Base-by-base conservation (phyloP, 2,329 filamentous ascomycete genomes). In the Coccinonectria pachysandricola region DNA sequence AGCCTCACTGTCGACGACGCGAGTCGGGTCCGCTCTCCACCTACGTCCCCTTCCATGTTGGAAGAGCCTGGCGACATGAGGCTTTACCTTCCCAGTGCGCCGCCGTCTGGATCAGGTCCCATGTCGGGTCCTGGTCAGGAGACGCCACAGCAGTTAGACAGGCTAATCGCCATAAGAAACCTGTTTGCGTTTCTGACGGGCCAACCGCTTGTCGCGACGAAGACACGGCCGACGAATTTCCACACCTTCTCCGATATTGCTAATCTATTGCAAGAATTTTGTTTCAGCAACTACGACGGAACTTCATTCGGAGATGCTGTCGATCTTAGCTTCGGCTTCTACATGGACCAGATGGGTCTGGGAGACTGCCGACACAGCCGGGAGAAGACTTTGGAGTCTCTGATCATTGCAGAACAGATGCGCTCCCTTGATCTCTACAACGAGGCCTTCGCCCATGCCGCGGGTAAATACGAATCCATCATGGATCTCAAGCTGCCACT, bases 341-440 rank as follows among this genome's bases (percentile, higher is more conserved):
- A 86, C 46, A 73, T 87, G 33, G 78, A 87, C 23, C 79, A 91
- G 50, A 63, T 86, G 34, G 67, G 65, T 12, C 59, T 96, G 16
- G 79, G 74, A 3, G 88, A 96, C 53, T 79, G 94, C 23, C 69
- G 86, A 28, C 62, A 71, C 33, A 93, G 83, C 49, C 71, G 79
- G 14, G 85, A 94, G 48, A 92, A 91, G 64, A 94, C 83, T 0
- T 65, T 96, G 13, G 85, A 96, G 54, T 82, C 79, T 0, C 68
- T 96, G 23, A 69, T 96, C n/a, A 63, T 98, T 8, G 87, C 83
- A 30, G 88, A 98, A 57, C 72, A 73, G 19, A 82, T 96, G 75
- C 77, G 78, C 31, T 93, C 73, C 24, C 72, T 79, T 44, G 68
- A 77, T 6, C 67, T 98, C 3, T 96, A 93, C 56, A 84, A 83